Evolutionary conservation across 176 grass and related monocot genomes (phyloP).

Genomic region (Avena atlantica): DNA sequence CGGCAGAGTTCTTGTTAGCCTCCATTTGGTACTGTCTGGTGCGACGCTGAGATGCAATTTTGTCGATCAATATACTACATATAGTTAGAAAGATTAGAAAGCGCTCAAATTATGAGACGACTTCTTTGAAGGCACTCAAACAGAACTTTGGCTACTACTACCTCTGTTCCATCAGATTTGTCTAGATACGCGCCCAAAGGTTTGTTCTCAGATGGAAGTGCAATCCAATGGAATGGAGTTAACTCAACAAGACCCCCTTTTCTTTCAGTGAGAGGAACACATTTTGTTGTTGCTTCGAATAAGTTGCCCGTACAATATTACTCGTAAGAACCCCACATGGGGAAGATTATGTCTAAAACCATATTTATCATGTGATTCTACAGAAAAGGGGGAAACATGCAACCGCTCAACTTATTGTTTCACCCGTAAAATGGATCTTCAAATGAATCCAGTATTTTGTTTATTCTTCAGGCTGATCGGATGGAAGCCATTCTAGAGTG

Average conservation of each 20-base stretch:
- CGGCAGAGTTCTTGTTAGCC: too few species aligned
- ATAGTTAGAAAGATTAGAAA: too few species aligned
- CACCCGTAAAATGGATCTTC: not conserved
- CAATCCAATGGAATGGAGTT: not conserved
- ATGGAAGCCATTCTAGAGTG: slow-evolving; percentile 75
- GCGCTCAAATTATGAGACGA: too few species aligned
- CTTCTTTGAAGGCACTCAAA: too few species aligned
- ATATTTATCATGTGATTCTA: slow-evolving; percentile 24
- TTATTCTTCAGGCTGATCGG: slow-evolving; percentile 47
- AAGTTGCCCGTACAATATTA: not conserved
- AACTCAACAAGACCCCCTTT: not conserved
- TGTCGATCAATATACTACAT: too few species aligned
- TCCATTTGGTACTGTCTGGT: too few species aligned
- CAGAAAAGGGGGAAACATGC: not conserved
- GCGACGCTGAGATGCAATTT: too few species aligned
- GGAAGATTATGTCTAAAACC: not conserved
- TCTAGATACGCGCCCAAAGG: too few species aligned
- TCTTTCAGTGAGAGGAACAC: not conserved
- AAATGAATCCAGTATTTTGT: not conserved
- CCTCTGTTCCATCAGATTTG: too few species aligned
- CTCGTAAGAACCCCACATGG: not conserved
- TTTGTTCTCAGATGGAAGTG: not conserved
- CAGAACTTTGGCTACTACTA: too few species aligned
- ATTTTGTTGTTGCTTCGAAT: not conserved
- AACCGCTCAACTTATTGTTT: not conserved